Base-by-base conservation (phyloP, 2,329 filamentous ascomycete species). In the Allantophomopsis cytisporea region DNA sequence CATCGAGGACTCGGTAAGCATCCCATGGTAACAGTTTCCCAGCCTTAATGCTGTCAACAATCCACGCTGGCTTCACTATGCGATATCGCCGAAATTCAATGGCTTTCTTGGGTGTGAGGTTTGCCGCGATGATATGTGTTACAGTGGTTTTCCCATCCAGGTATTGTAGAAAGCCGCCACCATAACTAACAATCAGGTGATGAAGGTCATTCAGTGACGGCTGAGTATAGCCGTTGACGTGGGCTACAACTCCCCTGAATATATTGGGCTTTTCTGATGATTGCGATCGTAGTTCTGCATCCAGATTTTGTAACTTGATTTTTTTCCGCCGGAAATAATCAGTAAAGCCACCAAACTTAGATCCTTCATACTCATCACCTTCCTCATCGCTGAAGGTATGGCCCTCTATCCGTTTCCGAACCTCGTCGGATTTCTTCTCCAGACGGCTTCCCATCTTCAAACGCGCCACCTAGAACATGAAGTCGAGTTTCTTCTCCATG, bases 281-380 rank as follows among this genome's bases (percentile, higher is more conserved):
- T 4, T 74, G 65, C 23, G 81, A 71, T 42, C 89, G 79, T 35
- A 94, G 66, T 39, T 94, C 76, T 7, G 78, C 79, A 60, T 98
- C 91, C 21, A 91, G 73, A 53, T 98, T 98, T 59, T 96, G 91
- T 3, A 98, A 71, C 56, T 98, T 98, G 59, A 94, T 78, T 68
- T 94, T 95, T 66, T 98, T 98, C 41, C 88, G 80, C 37, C 88
- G 73, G 56, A 95, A 93, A 59, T 96, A 98, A 54, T 96, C 89
- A 17, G 69, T 62, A 52, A 96, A 93, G 7, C 88, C 89, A 18
- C 86, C 85, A 59, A 96, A 98, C 39, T 73, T 75, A 45, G 87
- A 95, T 2, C 69, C 75, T 42, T 80, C 78, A 58, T 98, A 98
- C 58, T 98, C 93, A 42, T 96, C 89, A 41, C 91, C 89, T 17